Evolutionary conservation across 805 yeast species (phyloP).

Genomic region (Candida chilensis): DNA sequence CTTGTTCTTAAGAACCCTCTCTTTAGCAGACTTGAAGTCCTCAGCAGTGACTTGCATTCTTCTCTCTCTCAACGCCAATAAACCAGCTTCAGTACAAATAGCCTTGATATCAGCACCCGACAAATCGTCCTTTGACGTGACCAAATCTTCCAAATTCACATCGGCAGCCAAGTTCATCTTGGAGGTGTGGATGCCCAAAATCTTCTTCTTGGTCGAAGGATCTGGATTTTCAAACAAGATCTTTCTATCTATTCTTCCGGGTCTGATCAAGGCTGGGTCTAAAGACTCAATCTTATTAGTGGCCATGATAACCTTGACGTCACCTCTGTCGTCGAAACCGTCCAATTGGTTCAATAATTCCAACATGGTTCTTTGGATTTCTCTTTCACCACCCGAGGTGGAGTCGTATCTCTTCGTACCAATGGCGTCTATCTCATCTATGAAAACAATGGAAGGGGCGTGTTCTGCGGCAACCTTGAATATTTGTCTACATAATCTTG

Average conservation of each 20-base stretch:
- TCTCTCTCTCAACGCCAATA: conserved; percentile 91
- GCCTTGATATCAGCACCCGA: conserved; percentile 98
- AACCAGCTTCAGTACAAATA: conserved; percentile 94
- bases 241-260: conserved; percentile 95
- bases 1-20: conserved; percentile 91
- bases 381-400: conserved; percentile 92
- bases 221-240: conserved; percentile 95
- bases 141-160: conserved; percentile 82
- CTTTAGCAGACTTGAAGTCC: conserved; percentile 90
- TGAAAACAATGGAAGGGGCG: conserved; percentile 97
- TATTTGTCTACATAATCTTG: conserved; percentile 85
- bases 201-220: conserved; percentile 85
- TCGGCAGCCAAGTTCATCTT: conserved; percentile 88
- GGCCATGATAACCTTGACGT: conserved; percentile 97
- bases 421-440: conserved; percentile 97
- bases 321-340: conserved; percentile 96
- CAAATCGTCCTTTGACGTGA: conserved; percentile 84
- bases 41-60: conserved; percentile 95
- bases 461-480: conserved; percentile 95
- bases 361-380: conserved; percentile 96
- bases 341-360: conserved; percentile 91
- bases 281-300: conserved; percentile 89
- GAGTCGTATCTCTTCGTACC: conserved; percentile 97
- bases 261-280: conserved; percentile 94
- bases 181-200: conserved; percentile 83